Base-by-base conservation (phyloP, 345 rosid species). In the Eucalyptus victrix region DNA sequence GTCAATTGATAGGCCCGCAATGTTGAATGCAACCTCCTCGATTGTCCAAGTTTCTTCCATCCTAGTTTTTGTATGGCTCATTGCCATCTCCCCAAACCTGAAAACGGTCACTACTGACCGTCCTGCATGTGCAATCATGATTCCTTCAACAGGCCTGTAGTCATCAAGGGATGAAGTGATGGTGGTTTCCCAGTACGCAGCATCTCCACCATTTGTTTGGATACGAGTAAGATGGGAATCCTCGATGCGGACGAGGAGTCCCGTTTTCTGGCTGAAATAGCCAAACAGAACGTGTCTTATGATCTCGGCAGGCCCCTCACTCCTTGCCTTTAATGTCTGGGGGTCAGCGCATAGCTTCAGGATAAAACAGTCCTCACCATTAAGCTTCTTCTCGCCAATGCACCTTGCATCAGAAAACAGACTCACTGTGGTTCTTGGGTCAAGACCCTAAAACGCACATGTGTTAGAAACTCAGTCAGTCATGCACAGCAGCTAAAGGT, bases 221-320 rank as follows among this genome's bases (percentile, higher is more conserved):
- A 92, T 92, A 45, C 95, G 93, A 90, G 95, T 94, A 87, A 94
- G 92, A 88, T 94, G 95, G 24, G 95, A 94, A 51, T 94, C 95
- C 92, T 94, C 94, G 80, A 94, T 92, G 28, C 89, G 92, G 89
- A 94, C 90, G 6, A 94, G 94, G 49, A 94, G 95, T 10, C 93
- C 93, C 2, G 92, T 91, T 69, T 91, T 92, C 86, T 92, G 93
- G 89, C 92, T 92, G 88, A 92, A 92, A 89, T 92, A 91, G 67
- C 93, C 93, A 50, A 91, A 91, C 62, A 92, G 49, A 56, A 89
- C 88, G 45, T 92, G 93, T 87, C 93, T 89, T 83, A 91, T 89
- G 44, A 91, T 87, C 89, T 91, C 93, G 6, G 88, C 91, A 26
- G 93, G 91, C 10, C 89, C 92, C 83, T 92, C 90, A 28, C 93